Base-by-base conservation (phyloP, 495 filamentous ascomycete genomes). In the Penicillium desertorum region DNA sequence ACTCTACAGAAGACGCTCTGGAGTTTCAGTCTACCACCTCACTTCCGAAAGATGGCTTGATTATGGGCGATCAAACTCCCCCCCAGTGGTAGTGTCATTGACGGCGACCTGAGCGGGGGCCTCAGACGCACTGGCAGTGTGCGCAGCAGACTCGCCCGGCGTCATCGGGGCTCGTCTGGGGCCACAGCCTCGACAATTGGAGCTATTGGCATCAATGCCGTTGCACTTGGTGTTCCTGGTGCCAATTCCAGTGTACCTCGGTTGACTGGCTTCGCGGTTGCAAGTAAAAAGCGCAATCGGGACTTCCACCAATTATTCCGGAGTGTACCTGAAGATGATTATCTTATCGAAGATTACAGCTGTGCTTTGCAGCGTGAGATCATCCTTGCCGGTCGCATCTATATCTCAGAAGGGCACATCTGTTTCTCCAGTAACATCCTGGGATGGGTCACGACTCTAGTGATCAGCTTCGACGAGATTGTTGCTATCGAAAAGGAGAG, bases 371-470 rank as follows among this genome's bases (percentile, higher is more conserved):
- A 99, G 69, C 85, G 90, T 51, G 94, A 99, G 67, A 99, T 99
- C 56, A 86, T 99, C 44, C 82, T 95, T 11, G 93, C 96, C 61
- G 94, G 94, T 2, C 83, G 94, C 39, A 81, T 99, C 14, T 99
- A 99, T 64, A 88, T 99, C 29, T 97, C 93, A 0, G 94, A 99
- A 72, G 91, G 92, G 5, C 92, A 99, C 62, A 86, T 99, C 36
- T 99, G 94, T 76, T 99, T 99, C 73, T 95, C 92, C 58, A 98
- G 94, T 71, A 99, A 99, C 67, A 99, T 99, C 50, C 81, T 99
- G 36, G 94, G 94, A 36, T 99, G 94, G 94, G 86, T 95, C 1
- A 99, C 95, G 1, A 98, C 92, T 4, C 76, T 98, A 29, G 92
- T 99, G 41, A 96, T 99, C 71, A 94, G 90, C 67, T 99, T 98